These are phyloP conservation scores for Allantophomopsis cytisporea DNA, from an alignment of 2,329 filamentous ascomycete genomes.

Conservation along the genomic window DNA sequence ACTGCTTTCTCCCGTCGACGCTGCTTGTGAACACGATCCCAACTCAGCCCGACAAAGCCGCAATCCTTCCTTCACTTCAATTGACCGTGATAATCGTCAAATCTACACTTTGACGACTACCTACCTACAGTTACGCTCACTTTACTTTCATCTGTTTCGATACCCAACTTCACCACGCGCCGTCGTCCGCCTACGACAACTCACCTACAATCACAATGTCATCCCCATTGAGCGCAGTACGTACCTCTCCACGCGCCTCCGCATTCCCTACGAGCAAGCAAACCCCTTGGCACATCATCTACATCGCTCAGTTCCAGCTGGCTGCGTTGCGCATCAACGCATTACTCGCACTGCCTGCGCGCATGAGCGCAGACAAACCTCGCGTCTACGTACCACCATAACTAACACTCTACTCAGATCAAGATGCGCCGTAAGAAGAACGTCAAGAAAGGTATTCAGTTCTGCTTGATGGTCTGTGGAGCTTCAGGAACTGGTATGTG, in stretches of 20 bases:
- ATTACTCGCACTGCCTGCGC: too few species aligned
- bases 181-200: too few species aligned
- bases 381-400: slow-evolving; percentile 10
- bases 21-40: too few species aligned
- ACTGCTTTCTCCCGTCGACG: too few species aligned
- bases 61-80: too few species aligned
- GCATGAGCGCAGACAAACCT: too few species aligned
- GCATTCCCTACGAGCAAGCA: slow-evolving; percentile 5
- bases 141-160: slow-evolving; percentile 1
- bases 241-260: slow-evolving; percentile 13
- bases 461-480: slow-evolving; percentile 99
- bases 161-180: slow-evolving; percentile 5
- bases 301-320: slow-evolving; percentile 8
- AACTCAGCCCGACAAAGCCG: too few species aligned
- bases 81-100: too few species aligned
- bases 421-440: slow-evolving; percentile 99
- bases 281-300: slow-evolving; percentile 15
- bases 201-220: slow-evolving; percentile 26
- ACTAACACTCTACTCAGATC: slow-evolving; percentile 39
- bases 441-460: slow-evolving; percentile 84
- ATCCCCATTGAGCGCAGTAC: slow-evolving; percentile 37
- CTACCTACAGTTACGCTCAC: too few species aligned
- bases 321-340: neutral
- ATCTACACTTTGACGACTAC: too few species aligned
- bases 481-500: slow-evolving; percentile 89